These are phyloP conservation scores for Flaveria trinervia DNA, from an alignment of 129 eudicot species.

Conservation along the genomic window DNA sequence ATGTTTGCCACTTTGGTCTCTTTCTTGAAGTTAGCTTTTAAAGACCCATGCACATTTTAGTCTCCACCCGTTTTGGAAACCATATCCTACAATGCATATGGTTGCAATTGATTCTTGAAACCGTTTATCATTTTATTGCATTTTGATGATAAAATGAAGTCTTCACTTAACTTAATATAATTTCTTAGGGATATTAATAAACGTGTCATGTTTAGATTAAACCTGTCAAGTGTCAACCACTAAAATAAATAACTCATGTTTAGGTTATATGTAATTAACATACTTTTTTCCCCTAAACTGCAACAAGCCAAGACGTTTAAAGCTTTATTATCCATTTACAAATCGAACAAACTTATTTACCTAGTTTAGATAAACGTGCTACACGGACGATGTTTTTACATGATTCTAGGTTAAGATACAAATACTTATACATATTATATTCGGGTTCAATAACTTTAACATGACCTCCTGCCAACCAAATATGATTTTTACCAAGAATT, in stretches of 20 bases:
- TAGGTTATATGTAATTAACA: neutral
- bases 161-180: neutral
- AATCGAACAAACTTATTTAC: no score
- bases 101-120: neutral
- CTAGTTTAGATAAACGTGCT: no score
- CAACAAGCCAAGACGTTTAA: neutral
- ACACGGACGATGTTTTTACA: no score
- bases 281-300: neutral
- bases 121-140: neutral
- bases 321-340: neutral
- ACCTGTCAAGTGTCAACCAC: no score
- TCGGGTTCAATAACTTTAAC: no score
- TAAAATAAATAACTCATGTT: neutral
- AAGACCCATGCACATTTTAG: neutral
- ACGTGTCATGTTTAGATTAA: neutral
- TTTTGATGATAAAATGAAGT: neutral
- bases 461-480: neutral
- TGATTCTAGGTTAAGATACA: no score
- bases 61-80: neutral
- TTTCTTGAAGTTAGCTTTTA: slow-evolving; percentile 10
- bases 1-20: neutral
- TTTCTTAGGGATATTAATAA: neutral
- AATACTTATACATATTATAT: no score
- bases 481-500: neutral
- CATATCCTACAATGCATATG: neutral